Conservation (phyloP, 306 rosid genomes). For the Prunus padus region DNA sequence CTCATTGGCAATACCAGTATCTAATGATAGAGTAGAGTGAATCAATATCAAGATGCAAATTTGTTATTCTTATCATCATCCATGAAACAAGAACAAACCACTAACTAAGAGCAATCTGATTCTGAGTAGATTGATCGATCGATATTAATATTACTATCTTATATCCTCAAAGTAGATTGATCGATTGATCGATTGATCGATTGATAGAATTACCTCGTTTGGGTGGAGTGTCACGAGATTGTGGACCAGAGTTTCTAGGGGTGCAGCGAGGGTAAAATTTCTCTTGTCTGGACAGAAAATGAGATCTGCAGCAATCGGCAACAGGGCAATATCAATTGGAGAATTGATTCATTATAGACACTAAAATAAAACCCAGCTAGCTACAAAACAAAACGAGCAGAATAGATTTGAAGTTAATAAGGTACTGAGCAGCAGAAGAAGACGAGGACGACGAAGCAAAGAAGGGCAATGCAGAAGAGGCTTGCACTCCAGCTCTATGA, state of each 20-base stretch:
- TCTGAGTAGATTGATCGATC: too few relatives aligned
- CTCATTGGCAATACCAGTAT: conserved; percentile 95
- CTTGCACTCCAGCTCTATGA: conserved; percentile 55
- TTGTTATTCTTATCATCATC: not conserved
- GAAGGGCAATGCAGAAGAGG: conserved; percentile 76
- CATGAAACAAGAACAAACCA: not conserved
- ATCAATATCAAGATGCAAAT: not conserved
- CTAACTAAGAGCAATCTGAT: not conserved
- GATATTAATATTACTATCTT: too few relatives aligned
- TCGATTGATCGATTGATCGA: not conserved
- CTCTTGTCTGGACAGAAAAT: conserved; percentile 50
- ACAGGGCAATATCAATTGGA: not conserved
- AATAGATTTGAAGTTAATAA: not conserved
- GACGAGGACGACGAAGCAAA: not conserved
- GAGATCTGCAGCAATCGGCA: conserved; percentile 47
- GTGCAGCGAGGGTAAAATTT: conserved; percentile 71
- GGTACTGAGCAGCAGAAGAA: conserved; percentile 47
- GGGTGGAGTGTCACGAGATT: conserved; percentile 93
- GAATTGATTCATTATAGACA: not conserved
- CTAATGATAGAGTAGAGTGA: conserved; percentile 21
- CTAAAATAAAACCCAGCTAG: not conserved
- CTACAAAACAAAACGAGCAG: not conserved
- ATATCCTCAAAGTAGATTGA: not conserved
- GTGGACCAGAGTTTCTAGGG: conserved; percentile 74
- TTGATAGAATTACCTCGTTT: conserved; percentile 65